Base-by-base conservation (phyloP, 805 yeast genomes). In the Metschnikowia sp. region DNA sequence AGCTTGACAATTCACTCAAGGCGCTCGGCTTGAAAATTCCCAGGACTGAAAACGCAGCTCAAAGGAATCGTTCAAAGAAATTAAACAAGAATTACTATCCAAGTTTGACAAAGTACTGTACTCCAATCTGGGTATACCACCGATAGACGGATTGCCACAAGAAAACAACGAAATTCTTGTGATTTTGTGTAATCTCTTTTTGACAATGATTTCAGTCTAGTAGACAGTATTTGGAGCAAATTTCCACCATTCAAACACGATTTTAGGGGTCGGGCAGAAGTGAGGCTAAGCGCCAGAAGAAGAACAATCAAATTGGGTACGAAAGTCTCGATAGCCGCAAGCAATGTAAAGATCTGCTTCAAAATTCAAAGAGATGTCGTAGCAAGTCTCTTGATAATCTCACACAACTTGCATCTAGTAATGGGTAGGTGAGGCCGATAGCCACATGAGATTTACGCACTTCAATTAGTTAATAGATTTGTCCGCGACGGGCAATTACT, bases 11-110 rank as follows among this genome's bases (percentile, higher is more conserved):
- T 12, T 82, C 92, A 2, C 78, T 97, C 53, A 88, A 87, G 54
- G 87, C 97, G 0, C 72, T 92, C 51, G 81, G 87, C n/a, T 64
- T 92, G 40, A 74, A 78, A 26, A 77, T 87, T 0, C 82, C 87
- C 4, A 69, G 72, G 31, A 76, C 84, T 52, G 74, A 73, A 28
- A 81, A 78, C 50, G 76, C 82, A 2, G 74, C 83, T 15, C 84
- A 80, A 55, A 69, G 89, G 50, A 78, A 83, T 22, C 68, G 72
- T 64, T 71, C 66, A 63, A 80, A 62, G 42, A 72, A 61, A 44
- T 61, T 62, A 50, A 70, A 55, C 66, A 75, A 67, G 63, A 69
- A 62, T 55, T 55, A 62, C 10, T 55, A 50, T 15, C 76, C 76
- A 6, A 69, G 61, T 42, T 66, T 72, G 56, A 56, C 65, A 49